These are phyloP conservation scores for Fagus sylvatica DNA, from an alignment of 306 rosid species.

Conservation along the genomic window DNA sequence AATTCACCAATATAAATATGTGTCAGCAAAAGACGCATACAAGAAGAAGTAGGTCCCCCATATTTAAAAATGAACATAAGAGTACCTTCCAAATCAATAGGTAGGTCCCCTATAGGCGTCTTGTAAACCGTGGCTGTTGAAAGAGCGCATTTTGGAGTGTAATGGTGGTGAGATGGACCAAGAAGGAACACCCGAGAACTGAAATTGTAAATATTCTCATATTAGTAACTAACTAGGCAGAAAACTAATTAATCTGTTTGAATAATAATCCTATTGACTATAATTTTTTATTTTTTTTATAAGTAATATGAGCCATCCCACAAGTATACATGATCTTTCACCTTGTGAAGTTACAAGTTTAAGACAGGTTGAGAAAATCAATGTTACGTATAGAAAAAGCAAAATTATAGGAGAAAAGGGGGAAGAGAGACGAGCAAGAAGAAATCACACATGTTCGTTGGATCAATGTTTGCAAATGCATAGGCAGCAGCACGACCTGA, in stretches of 20 bases:
- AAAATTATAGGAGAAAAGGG: neutral
- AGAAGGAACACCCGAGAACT: slow-evolving; percentile 90
- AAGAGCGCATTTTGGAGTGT: slow-evolving; percentile 90
- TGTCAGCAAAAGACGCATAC: no score
- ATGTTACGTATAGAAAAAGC: neutral
- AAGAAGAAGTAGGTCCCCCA: no score
- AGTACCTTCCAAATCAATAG: slow-evolving; percentile 95
- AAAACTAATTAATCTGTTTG: neutral
- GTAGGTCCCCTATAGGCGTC: slow-evolving; percentile 93
- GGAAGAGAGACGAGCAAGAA: slow-evolving; percentile 13
- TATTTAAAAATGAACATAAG: neutral
- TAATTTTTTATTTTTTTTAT: neutral
- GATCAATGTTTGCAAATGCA: slow-evolving; percentile 96
- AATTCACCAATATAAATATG: no score
- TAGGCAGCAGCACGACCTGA: slow-evolving; percentile 98
- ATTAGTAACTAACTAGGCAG: slow-evolving; percentile 17
- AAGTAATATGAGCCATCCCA: neutral
- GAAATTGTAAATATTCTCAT: slow-evolving; percentile 30
- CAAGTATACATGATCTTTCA: neutral
- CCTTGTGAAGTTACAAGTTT: neutral
- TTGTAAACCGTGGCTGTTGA: slow-evolving; percentile 82
- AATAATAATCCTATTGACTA: neutral
- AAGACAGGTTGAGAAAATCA: neutral
- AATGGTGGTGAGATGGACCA: slow-evolving; percentile 96
- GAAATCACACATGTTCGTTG: slow-evolving; percentile 69